phyloP scores from a whole-genome alignment of 306 rosid genomes.

The Prunus padus region DNA sequence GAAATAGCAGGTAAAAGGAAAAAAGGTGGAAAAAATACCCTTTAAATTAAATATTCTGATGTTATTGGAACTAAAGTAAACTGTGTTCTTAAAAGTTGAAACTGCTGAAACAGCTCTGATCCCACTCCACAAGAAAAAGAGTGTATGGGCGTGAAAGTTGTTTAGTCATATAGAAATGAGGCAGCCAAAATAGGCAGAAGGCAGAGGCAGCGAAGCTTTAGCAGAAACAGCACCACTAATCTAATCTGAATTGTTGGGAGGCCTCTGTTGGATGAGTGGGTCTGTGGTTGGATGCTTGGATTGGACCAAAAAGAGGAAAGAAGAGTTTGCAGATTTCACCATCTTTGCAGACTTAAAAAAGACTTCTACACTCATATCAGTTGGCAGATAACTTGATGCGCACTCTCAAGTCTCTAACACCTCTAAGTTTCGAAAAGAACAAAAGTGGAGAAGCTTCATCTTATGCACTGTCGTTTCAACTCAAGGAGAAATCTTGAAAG shows the following conservation, averaged over 20 bases:
- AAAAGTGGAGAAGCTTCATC: neutral
- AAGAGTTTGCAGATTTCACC: constrained; percentile 32
- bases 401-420: constrained; percentile 11
- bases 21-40: neutral
- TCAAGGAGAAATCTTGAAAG: neutral
- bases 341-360: constrained; percentile 17
- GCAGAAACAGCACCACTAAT: constrained; percentile 10
- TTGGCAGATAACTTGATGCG: constrained; percentile 26
- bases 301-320: constrained; percentile 33
- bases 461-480: constrained; percentile 1
- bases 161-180: neutral
- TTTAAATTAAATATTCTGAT: neutral
- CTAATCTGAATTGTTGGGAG: constrained; percentile 1
- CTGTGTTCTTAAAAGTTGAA: neutral
- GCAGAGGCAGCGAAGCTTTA: constrained; percentile 22
- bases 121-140: neutral
- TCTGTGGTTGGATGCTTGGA: constrained; percentile 16
- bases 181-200: neutral
- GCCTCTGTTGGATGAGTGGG: constrained; percentile 27
- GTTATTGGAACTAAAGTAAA: neutral
- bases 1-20: neutral
- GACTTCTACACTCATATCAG: constrained; percentile 20
- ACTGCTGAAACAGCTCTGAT: neutral
- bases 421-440: neutral
- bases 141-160: constrained; percentile 1